Evolutionary conservation across 202 grass and related monocot genomes (phyloP), one percentile per base, ranked within the genome.

Genomic region (Setaria italica): DNA sequence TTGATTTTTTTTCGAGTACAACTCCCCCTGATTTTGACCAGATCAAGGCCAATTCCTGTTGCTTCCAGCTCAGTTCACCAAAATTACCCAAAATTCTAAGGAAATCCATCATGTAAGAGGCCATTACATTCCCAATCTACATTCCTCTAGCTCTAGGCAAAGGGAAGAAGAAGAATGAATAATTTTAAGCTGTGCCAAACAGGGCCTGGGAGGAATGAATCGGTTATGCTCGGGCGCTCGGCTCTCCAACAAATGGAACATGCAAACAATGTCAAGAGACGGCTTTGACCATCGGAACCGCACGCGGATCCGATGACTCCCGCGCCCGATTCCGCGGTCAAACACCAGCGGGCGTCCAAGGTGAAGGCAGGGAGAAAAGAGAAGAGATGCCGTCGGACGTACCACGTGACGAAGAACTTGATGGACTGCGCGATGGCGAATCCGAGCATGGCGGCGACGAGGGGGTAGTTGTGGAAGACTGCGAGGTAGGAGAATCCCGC

Each of bases 361-460:
- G 11, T 5, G 11, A 42, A 19, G 16, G 32, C 41, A 48, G 25
- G 20, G 34, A 11, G 6, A 4, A 13, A 7, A 6, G 43, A 45
- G 5, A 39, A 73, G 47, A 11, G 9, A 41, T 41, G 39, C 2
- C 20, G 3, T 16, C 6, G 35, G 0, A 17, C 32, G 53, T 88
- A 97, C 94, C 94, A 79, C 7, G 86, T 94, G 83, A 93, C 88
- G 92, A 97, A 84, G 84, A 97, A 92, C 90, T 97, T 97, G 86
- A 82, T 89, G 77, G 94, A 87, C 86, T 97, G 94, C 65, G 94
- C 94, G 68, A 94, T 50, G 74, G 90, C 94, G 77, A 94, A 97
- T 15, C 91, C 90, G 68, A 97, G 87, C 67, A 97, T 13, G 76
- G 94, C 94, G 70, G 94, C 89, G 84, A 86, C 75, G 77, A 97